phyloP scores from a whole-genome alignment of 164 flowering plant species.

The Vitis amurensis region DNA sequence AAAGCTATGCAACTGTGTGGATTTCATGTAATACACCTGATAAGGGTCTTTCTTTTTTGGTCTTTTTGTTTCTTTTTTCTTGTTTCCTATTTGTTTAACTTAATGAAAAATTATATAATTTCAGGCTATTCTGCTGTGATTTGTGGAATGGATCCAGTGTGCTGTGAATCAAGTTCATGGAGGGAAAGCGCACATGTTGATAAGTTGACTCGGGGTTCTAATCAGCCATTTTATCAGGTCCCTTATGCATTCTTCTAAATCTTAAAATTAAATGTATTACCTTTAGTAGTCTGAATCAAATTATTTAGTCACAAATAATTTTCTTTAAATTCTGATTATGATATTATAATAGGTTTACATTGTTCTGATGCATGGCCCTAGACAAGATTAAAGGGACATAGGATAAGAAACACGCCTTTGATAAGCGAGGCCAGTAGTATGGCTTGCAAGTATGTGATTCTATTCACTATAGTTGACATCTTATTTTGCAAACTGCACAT shows the following conservation, averaged over 20 bases:
- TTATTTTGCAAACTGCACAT: no score
- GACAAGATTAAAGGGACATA: no score
- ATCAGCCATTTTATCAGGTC: slow-evolving; percentile 98
- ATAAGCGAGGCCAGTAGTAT: no score
- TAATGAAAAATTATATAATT: slow-evolving; percentile 1
- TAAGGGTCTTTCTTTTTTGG: not conserved
- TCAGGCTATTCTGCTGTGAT: slow-evolving; percentile 84
- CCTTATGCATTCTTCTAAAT: not conserved
- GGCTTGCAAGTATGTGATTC: no score
- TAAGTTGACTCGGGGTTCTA: slow-evolving; percentile 68
- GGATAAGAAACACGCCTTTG: no score
- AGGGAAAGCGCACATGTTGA: slow-evolving; percentile 78
- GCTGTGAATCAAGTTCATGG: slow-evolving; percentile 92
- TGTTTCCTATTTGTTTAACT: not conserved
- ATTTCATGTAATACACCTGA: not conserved
- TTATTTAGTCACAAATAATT: no score
- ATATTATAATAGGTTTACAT: no score
- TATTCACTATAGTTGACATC: no score
- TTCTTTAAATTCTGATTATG: no score
- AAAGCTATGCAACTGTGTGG: no score
- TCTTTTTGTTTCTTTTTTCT: not conserved
- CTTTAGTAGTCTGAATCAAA: no score
- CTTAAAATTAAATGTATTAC: not conserved
- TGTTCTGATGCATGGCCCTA: no score
- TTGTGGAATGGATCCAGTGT: slow-evolving; percentile 98